Evolutionary conservation across 2,329 filamentous ascomycete species (phyloP).

Genomic region (Helotiales sp.): DNA sequence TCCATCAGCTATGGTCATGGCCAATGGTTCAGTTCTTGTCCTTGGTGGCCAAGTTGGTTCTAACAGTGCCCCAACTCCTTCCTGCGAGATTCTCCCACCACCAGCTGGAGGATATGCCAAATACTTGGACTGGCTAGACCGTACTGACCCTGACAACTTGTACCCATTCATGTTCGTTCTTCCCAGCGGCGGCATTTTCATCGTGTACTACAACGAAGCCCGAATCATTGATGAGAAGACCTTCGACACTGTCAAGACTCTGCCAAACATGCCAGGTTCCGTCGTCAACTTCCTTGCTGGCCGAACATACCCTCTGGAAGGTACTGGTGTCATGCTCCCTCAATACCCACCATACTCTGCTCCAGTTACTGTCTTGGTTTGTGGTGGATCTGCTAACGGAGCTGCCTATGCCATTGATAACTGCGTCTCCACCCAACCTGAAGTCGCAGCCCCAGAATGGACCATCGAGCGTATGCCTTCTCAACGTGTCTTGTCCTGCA

Average conservation of each 20-base stretch:
- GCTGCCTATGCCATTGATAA: conserved; percentile 65
- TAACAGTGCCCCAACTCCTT: conserved; percentile 64
- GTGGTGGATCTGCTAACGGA: conserved; percentile 64
- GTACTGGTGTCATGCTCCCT: conserved; percentile 65
- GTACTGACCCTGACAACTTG: conserved; percentile 70
- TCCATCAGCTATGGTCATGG: conserved; percentile 65
- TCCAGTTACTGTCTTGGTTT: conserved; percentile 64
- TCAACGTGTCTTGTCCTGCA: conserved; percentile 65
- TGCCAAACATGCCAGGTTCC: conserved; percentile 67
- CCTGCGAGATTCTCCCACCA: conserved; percentile 65
- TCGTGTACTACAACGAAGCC: conserved; percentile 70
- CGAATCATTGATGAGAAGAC: conserved; percentile 65
- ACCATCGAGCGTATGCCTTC: conserved; percentile 70
- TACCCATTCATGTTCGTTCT: conserved; percentile 69
- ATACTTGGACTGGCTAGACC: conserved; percentile 64
- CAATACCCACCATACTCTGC: conserved; percentile 66
- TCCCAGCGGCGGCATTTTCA: conserved; percentile 66
- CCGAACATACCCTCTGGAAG: conserved; percentile 70
- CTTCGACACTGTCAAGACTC: conserved; percentile 58
- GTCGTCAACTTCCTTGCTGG: conserved; percentile 64
- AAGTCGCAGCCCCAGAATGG: conserved; percentile 60
- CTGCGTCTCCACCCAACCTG: conserved; percentile 66
- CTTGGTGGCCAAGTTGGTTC: conserved; percentile 68
- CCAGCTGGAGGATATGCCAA: conserved; percentile 46
- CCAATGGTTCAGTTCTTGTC: conserved; percentile 68